phyloP scores from a whole-genome alignment of 345 rosid genomes.

The Melaleuca alternifolia region DNA sequence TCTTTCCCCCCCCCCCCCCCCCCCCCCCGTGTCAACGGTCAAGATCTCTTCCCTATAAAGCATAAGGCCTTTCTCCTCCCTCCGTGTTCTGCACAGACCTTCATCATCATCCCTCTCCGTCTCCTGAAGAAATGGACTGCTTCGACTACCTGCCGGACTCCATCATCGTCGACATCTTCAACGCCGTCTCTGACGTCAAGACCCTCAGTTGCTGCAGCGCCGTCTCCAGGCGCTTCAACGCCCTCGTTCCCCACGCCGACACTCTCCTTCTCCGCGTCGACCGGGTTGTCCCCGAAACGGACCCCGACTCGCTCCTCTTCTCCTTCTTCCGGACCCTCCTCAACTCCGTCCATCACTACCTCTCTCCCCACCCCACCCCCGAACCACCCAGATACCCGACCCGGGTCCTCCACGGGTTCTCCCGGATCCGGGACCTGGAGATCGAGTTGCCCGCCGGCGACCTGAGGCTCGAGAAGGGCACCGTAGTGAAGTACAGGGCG shows the following conservation, averaged over 20 bases:
- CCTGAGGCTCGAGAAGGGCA: conserved; percentile 14
- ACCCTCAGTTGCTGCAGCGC: conserved; percentile 31
- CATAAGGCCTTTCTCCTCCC: neutral
- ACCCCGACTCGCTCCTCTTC: conserved; percentile 8
- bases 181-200: conserved; percentile 33
- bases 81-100: neutral
- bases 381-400: conserved; percentile 2
- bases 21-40: neutral
- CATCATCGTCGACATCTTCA: conserved; percentile 32
- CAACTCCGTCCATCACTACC: conserved; percentile 10
- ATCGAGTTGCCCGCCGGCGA: conserved; percentile 36
- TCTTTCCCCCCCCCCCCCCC: neutral
- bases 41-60: neutral
- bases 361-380: conserved; percentile 7
- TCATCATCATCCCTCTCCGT: neutral
- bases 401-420: conserved; percentile 23
- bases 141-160: conserved; percentile 42
- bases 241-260: conserved; percentile 32
- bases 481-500: conserved; percentile 27
- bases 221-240: conserved; percentile 40
- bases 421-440: conserved; percentile 21
- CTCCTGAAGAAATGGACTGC: conserved; percentile 14
- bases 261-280: conserved; percentile 35
- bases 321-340: conserved; percentile 15
- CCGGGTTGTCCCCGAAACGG: conserved; percentile 22